A percentile compares a stretch with the other conserved stretches of the same genome.
Evolutionary conservation across 176 grass and related monocot genomes (phyloP).

Genomic region (Oryza meridionalis): DNA sequence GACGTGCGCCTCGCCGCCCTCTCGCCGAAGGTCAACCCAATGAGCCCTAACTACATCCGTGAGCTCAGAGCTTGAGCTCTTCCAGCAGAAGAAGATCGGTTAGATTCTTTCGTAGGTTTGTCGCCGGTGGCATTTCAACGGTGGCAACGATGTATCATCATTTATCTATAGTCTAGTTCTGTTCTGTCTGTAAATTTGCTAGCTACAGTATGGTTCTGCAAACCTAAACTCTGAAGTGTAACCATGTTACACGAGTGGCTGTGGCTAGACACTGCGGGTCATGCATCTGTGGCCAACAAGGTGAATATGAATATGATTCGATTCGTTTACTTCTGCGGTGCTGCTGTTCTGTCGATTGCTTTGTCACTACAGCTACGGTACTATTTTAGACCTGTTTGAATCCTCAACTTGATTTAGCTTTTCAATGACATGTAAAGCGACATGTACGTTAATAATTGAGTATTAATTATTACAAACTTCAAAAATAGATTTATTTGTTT

Average conservation of each 20-base stretch:
- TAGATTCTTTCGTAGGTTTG: neutral
- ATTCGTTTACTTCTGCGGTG: neutral
- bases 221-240: constrained; percentile 11
- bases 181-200: neutral
- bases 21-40: constrained; percentile 44
- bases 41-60: constrained; percentile 53
- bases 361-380: neutral
- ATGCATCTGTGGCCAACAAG: constrained; percentile 17
- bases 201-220: neutral
- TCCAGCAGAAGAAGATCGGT: neutral
- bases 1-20: neutral
- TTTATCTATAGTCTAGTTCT: neutral
- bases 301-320: neutral
- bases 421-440: no score
- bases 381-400: no score
- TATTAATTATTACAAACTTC: no score
- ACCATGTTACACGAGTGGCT: constrained; percentile 17
- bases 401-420: no score
- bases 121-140: neutral
- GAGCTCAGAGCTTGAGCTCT: constrained; percentile 49
- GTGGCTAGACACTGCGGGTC: neutral
- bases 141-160: constrained; percentile 21
- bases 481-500: no score
- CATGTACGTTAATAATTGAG: no score
- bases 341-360: neutral